These are phyloP conservation scores for Leishmania tropica DNA, from an alignment of 208 protist species.

Conservation along the genomic window DNA sequence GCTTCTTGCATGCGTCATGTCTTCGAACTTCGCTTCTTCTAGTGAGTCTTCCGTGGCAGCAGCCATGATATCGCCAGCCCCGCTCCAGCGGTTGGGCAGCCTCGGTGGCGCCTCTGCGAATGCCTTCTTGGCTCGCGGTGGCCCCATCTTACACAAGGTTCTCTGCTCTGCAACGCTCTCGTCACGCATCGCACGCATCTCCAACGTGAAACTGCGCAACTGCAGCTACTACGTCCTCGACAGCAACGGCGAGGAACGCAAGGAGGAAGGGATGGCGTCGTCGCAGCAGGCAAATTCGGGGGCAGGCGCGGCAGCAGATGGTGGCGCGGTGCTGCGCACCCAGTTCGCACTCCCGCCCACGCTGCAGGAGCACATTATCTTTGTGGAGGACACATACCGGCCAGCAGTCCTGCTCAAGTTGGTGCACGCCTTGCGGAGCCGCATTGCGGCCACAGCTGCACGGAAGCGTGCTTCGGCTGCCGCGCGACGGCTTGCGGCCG, in stretches of 20 bases:
- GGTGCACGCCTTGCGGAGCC: constrained; percentile 48
- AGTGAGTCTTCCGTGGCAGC: not conserved
- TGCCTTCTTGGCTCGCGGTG: not conserved
- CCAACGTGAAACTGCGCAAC: constrained; percentile 86
- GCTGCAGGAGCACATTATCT: constrained; percentile 86
- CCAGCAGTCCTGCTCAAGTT: constrained; percentile 89
- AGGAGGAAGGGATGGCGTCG: constrained; percentile 22
- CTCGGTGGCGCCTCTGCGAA: not conserved
- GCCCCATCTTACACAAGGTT: constrained; percentile 72
- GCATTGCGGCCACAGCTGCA: constrained; percentile 19
- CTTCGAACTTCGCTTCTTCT: not conserved
- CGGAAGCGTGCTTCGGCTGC: constrained; percentile 6
- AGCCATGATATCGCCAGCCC: not conserved
- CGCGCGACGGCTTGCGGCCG: constrained; percentile 11
- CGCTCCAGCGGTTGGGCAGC: constrained; percentile 6
- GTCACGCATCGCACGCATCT: constrained; percentile 79
- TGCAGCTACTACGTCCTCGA: constrained; percentile 81
- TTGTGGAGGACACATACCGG: constrained; percentile 81
- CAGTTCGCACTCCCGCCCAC: constrained; percentile 82
- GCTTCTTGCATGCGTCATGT: not conserved
- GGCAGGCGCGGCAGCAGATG: not conserved
- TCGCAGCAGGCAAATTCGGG: not conserved
- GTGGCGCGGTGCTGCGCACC: constrained; percentile 36
- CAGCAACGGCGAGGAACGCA: constrained; percentile 64
- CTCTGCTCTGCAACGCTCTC: constrained; percentile 92